Evolutionary conservation across 768 basidiomycete genomes (phyloP).

Genomic region (Tulasnella calospora): DNA sequence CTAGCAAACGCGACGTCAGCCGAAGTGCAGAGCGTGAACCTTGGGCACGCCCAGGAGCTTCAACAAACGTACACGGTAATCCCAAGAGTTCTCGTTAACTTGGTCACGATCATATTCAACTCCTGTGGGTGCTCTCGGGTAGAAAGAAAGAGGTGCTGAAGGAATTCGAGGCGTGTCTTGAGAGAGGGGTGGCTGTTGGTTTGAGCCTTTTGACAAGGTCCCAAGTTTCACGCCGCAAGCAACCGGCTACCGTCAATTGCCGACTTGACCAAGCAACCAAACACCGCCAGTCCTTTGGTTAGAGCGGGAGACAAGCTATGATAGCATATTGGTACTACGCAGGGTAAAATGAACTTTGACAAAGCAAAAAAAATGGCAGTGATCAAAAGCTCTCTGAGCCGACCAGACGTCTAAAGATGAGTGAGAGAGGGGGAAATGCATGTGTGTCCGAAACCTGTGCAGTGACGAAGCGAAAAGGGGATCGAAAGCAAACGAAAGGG

Average conservation of each 20-base stretch:
- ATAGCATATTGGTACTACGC: conserved; percentile 2
- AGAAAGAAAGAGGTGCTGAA: not conserved
- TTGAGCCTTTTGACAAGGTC: not conserved
- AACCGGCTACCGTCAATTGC: not conserved
- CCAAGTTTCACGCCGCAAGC: not conserved
- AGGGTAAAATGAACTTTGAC: not conserved
- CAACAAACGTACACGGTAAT: conserved; percentile 29
- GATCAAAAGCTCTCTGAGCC: not conserved
- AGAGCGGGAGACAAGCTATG: not conserved
- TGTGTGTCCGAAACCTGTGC: not conserved
- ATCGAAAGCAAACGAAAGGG: not conserved
- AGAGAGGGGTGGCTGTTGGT: not conserved
- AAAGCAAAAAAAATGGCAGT: not conserved
- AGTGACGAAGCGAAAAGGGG: not conserved
- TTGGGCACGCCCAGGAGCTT: not conserved
- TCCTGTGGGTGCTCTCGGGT: not conserved
- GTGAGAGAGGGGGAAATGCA: not conserved
- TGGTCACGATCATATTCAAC: conserved; percentile 29
- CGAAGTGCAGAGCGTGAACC: not conserved
- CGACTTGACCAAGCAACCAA: not conserved
- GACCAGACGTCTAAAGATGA: not conserved
- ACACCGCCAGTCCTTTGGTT: not conserved
- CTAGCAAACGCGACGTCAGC: conserved; percentile 25
- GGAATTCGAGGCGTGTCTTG: not conserved
- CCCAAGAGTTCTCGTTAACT: conserved; percentile 32